Evolutionary conservation across 352 stramenopile species (phyloP).

Genomic region (Pythium periplocum): DNA sequence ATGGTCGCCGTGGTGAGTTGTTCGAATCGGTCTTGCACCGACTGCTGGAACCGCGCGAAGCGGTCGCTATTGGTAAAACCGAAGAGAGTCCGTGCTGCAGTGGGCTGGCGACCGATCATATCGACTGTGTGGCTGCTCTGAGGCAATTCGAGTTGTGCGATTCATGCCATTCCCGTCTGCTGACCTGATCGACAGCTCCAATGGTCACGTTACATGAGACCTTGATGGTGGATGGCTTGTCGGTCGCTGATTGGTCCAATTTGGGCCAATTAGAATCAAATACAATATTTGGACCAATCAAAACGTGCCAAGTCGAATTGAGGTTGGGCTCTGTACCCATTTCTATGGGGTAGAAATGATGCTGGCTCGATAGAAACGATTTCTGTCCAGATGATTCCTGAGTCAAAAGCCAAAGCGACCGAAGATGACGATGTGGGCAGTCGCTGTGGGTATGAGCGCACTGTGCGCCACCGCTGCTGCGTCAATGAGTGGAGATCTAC

Average conservation of each 20-base stretch:
- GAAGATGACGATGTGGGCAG: not conserved
- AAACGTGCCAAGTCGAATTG: slow-evolving; percentile 14
- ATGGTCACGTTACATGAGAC: not conserved
- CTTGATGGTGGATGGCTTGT: slow-evolving; percentile 7
- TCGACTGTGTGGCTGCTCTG: too few relatives aligned
- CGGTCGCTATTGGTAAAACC: slow-evolving; percentile 4
- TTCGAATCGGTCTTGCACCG: slow-evolving; percentile 10
- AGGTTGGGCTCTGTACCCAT: slow-evolving; percentile 1
- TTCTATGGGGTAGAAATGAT: not conserved
- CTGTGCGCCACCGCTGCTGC: too few relatives aligned
- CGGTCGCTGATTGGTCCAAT: slow-evolving; percentile 15
- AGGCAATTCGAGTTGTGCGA: not conserved
- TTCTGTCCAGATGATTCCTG: too few relatives aligned
- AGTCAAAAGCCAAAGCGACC: not conserved
- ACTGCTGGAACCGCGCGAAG: slow-evolving; percentile 12
- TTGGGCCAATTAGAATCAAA: slow-evolving; percentile 2
- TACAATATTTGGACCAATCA: slow-evolving; percentile 6
- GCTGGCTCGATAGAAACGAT: not conserved
- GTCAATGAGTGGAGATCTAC: too few relatives aligned
- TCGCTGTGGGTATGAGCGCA: too few relatives aligned
- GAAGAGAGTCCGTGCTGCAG: slow-evolving; percentile 8
- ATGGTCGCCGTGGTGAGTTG: slow-evolving; percentile 6
- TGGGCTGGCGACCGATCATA: slow-evolving; percentile 14
- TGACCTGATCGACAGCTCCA: not conserved
- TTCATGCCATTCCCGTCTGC: slow-evolving; percentile 1